Conservation (phyloP, 306 rosid genomes). For the Dryas octopetala region DNA sequence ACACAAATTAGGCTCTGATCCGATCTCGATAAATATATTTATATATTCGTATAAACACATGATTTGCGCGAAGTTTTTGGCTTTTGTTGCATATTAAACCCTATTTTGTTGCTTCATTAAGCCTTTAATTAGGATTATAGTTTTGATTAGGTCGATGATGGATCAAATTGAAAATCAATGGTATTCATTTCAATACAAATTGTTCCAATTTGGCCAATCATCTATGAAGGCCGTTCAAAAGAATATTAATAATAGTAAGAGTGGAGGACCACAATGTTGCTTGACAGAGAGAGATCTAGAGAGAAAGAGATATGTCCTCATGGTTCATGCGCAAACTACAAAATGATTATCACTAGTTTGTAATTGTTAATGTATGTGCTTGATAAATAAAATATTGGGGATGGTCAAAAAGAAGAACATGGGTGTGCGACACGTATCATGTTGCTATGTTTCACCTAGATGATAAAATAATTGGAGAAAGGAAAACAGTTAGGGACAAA, state of each 20-base stretch:
- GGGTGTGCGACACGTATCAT: constrained; percentile 59
- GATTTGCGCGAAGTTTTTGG: constrained; percentile 46
- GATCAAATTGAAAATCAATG: constrained; percentile 29
- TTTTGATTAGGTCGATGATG: constrained; percentile 32
- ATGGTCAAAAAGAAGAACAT: constrained; percentile 46
- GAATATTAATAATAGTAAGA: constrained; percentile 2
- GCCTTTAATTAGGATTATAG: constrained; percentile 31
- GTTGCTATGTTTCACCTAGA: constrained; percentile 42
- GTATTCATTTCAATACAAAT: constrained; percentile 16
- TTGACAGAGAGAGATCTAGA: constrained; percentile 22
- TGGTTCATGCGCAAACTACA: constrained; percentile 29
- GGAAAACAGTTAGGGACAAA: constrained; percentile 74
- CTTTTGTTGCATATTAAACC: constrained; percentile 35
- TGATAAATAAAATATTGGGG: constrained; percentile 17
- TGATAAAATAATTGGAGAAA: constrained; percentile 36
- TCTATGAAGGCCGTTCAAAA: background rate
- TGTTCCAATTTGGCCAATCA: constrained; percentile 28
- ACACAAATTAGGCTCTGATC: constrained; percentile 21
- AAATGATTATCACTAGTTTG: background rate
- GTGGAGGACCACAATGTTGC: constrained; percentile 57
- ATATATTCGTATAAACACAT: constrained; percentile 25
- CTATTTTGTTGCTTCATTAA: constrained; percentile 23
- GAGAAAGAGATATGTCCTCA: constrained; percentile 13
- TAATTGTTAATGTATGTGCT: background rate
- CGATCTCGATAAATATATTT: constrained; percentile 10